A percentile compares a stretch with the other conserved stretches of the same genome.
phyloP scores from a whole-genome alignment of 306 rosid species.

The Vicia faba region DNA sequence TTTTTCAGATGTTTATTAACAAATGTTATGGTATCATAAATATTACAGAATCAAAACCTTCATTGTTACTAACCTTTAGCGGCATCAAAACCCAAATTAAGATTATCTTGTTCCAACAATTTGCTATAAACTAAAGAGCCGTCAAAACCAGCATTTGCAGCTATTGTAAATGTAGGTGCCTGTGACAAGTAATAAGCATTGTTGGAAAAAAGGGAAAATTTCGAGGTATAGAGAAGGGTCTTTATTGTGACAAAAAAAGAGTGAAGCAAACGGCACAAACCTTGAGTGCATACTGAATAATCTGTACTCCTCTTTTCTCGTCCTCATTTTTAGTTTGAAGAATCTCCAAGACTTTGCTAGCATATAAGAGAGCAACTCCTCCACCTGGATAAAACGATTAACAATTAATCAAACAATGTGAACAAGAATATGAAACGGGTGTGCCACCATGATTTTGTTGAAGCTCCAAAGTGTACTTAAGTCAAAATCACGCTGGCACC shows the following conservation, averaged over 20 bases:
- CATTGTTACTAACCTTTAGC: constrained; percentile 62
- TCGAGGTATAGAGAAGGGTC: constrained; percentile 17
- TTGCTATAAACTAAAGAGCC: constrained; percentile 74
- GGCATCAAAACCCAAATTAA: constrained; percentile 70
- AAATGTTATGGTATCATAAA: neutral
- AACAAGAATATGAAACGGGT: neutral
- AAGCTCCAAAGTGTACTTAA: too few relatives aligned
- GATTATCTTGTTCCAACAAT: constrained; percentile 84
- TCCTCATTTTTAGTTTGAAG: constrained; percentile 70
- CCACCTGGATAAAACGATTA: constrained; percentile 63
- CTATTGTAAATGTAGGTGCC: constrained; percentile 82
- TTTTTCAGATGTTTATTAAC: neutral
- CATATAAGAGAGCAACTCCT: constrained; percentile 93
- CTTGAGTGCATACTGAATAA: constrained; percentile 86
- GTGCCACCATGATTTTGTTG: too few relatives aligned
- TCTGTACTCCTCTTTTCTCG: constrained; percentile 82
- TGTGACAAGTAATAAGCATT: constrained; percentile 36
- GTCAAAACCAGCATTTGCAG: constrained; percentile 83
- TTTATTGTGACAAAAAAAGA: constrained; percentile 1
- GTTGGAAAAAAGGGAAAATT: constrained; percentile 32
- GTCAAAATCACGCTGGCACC: too few relatives aligned
- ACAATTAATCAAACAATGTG: neutral
- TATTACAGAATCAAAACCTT: neutral
- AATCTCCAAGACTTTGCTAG: constrained; percentile 69
- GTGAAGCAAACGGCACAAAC: constrained; percentile 44